A percentile compares a stretch with the other conserved stretches of the same genome.
phyloP scores from a whole-genome alignment of 2,329 filamentous ascomycete genomes.

The Ploettnerulaceae sp. region DNA sequence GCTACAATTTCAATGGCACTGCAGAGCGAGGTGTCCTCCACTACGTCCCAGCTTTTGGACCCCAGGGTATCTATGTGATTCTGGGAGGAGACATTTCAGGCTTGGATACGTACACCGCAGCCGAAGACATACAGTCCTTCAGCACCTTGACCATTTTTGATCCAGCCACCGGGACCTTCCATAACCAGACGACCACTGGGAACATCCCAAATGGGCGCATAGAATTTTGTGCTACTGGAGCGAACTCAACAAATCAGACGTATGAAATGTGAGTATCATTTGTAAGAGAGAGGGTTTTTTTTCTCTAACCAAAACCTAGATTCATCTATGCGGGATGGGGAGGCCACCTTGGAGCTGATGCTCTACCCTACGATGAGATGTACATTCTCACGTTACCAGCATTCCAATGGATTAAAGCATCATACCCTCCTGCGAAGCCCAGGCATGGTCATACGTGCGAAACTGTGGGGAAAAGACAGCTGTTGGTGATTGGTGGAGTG shows the following conservation, averaged over 20 bases:
- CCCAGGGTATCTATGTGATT: constrained; percentile 8
- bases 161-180: constrained; percentile 8
- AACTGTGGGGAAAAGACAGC: constrained; percentile 17
- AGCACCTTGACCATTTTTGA: constrained; percentile 15
- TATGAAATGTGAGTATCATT: constrained; percentile 17
- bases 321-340: constrained; percentile 17
- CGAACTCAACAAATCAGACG: constrained; percentile 12
- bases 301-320: constrained; percentile 1
- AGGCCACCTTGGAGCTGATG: not conserved
- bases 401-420: constrained; percentile 21
- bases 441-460: constrained; percentile 15
- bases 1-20: constrained; percentile 10
- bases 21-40: constrained; percentile 7
- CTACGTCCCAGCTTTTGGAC: constrained; percentile 14
- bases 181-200: constrained; percentile 14
- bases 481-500: constrained; percentile 19
- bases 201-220: constrained; percentile 14
- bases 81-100: constrained; percentile 8
- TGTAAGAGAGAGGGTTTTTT: not conserved
- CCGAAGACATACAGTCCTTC: constrained; percentile 5
- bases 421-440: constrained; percentile 8
- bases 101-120: constrained; percentile 1
- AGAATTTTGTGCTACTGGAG: constrained; percentile 14
- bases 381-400: constrained; percentile 23
- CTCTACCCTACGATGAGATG: constrained; percentile 15